Evolutionary conservation across 352 stramenopile genomes (phyloP), one percentile per base, ranked within the genome.

Genomic region (Pythium sukuiense): DNA sequence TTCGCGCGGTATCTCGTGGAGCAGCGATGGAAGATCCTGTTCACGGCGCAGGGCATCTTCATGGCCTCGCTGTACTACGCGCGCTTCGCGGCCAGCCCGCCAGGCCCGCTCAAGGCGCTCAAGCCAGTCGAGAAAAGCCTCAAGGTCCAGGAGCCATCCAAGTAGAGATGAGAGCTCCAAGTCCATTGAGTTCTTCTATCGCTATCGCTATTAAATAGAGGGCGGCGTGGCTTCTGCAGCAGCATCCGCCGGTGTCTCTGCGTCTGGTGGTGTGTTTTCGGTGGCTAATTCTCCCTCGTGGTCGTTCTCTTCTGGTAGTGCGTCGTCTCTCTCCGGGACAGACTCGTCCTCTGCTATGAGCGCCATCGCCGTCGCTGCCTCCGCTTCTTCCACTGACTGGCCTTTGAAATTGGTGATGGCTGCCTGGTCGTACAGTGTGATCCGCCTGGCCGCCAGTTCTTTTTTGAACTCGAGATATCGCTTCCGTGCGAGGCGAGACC

Each of bases 11-110:
- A 85, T 70, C 61, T 93, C 64, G 72, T 80, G 61, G 67, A 81
- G 54, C 77, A 90, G 50, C 80, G 84, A 59, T 93, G 83, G 82
- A 89, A 90, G 71, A 87, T 93, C 49, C 63, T 93, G 56, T 75
- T 93, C 37, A 88, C 79, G 59, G 77, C 82, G 45, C 84, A 93
- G 65, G 76, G 68, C 59, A 79, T 90, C 65, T 88, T 89, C 70
- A 91, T 80, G 65, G 79, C 71, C 55, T 76, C 72, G 32, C 71
- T 93, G 16, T 71, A 88, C 55, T 83, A 84, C 69, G 83, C 86
- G 24, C 80, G 84, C 48, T 90, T 85, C 58, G 67, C 67, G 9
- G 57, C 70, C 12, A 61, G 75, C 26, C 69, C 70, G 7, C 37
- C 54, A 1, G 50, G 53, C 1, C 62, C 71, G 39, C 65, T 76